Percentiles rank a stretch among this genome's conserved stretches.
Conservation (phyloP, 257 asterid genomes). For the Petunia secreta region DNA sequence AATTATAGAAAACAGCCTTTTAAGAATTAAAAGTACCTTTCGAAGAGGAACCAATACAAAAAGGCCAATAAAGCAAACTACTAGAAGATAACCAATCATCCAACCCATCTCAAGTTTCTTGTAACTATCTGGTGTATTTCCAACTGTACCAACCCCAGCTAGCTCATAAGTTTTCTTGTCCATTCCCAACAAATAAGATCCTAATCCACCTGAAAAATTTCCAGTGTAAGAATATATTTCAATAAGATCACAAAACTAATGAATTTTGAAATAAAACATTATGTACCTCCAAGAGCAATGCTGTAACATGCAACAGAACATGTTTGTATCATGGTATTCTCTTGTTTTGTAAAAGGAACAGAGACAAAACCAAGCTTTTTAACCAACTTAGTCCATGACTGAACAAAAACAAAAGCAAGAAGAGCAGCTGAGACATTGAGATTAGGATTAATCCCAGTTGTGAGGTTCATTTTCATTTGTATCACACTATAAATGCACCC, state of each 20-base stretch:
- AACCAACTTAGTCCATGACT: conserved; percentile 60
- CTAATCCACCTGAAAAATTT: conserved; percentile 71
- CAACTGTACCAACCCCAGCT: conserved; percentile 60
- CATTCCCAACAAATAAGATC: conserved; percentile 78
- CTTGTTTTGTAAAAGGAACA: conserved; percentile 76
- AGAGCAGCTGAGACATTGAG: conserved; percentile 88
- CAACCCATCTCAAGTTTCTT: conserved; percentile 84
- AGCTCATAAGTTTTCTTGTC: conserved; percentile 71
- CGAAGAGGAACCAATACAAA: conserved; percentile 88
- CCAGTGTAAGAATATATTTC: not conserved
- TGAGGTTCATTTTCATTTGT: conserved; percentile 74
- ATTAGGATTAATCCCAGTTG: conserved; percentile 82
- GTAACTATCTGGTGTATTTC: conserved; percentile 65
- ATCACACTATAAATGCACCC: conserved; percentile 74
- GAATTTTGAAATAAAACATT: not conserved
- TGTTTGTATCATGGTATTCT: conserved; percentile 93
- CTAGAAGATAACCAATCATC: conserved; percentile 71
- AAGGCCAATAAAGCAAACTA: conserved; percentile 82
- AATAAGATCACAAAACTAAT: not conserved
- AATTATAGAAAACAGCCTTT: not conserved
- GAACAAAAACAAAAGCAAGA: conserved; percentile 60
- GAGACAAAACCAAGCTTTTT: conserved; percentile 54
- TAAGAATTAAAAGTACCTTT: conserved; percentile 47
- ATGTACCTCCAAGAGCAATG: conserved; percentile 74
- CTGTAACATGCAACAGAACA: conserved; percentile 89